A percentile compares a stretch with the other conserved stretches of the same genome.
Conservation (phyloP, 441 rosid species). For the Euphorbia schlechtendalii region DNA sequence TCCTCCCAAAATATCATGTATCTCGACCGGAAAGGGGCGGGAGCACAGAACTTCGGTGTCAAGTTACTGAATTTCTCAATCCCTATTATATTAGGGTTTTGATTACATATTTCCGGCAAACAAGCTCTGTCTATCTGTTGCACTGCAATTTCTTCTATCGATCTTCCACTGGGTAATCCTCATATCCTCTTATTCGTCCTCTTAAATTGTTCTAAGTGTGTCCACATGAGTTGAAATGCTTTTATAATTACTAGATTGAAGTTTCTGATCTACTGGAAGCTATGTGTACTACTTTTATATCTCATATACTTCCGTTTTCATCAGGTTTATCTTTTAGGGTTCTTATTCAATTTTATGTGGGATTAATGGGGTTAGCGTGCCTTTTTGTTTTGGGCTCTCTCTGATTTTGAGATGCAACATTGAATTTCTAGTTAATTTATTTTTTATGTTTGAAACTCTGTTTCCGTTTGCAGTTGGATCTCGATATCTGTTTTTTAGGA, state of each 20-base stretch:
- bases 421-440: background rate
- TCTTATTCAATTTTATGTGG: background rate
- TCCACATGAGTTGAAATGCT: background rate
- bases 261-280: background rate
- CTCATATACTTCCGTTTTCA: background rate
- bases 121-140: background rate
- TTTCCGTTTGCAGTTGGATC: background rate
- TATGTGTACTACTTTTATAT: background rate
- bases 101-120: background rate
- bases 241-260: background rate
- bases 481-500: background rate
- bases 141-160: background rate
- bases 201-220: too few species aligned
- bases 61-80: background rate
- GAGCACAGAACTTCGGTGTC: too few species aligned
- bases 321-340: background rate
- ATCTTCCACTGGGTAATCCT: slow-evolving; percentile 1
- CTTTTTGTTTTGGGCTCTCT: background rate
- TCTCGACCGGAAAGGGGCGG: too few species aligned
- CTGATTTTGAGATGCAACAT: background rate
- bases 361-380: background rate
- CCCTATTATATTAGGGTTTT: slow-evolving; percentile 8
- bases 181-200: background rate
- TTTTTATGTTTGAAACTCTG: background rate
- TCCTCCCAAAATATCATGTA: too few species aligned